Evolutionary conservation across 108 stramenopile genomes (phyloP), one percentile per base, ranked within the genome.

Genomic region (Skeletonema costatum): DNA sequence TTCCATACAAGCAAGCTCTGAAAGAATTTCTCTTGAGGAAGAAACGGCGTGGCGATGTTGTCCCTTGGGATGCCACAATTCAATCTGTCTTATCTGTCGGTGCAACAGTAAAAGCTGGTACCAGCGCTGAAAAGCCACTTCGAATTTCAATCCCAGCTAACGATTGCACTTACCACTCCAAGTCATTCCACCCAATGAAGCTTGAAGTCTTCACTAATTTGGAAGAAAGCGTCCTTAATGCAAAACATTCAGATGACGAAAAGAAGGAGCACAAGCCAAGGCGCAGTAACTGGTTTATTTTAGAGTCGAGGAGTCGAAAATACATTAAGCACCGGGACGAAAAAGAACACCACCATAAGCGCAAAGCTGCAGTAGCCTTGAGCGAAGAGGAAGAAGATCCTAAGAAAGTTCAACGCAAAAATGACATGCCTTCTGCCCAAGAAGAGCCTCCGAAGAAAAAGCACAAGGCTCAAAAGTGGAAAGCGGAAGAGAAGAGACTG

Each of bases 1-100:
- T 95, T 42, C 86, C 92, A 1, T 94, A 92, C 81, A 97, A 98
- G 59, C 87, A 81, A 19, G 92, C 93, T 10, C 62, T 96, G 73
- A 92, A 93, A 60, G 95, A 96, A 63, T 89, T 90, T 62, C 70
- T 92, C 46, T 84, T 91, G 84, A 77, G 94, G 29, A 85, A 91
- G 60, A 96, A 96, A 66, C 68, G 90, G 60, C 81, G 85, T 60
- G 89, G 90, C 6, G 87, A 89, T 35, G 86, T 87, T 63, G 75
- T 81, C 16, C 77, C 75, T 10, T 96, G 94, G 92, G 92, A 93
- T 76, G 89, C 91, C 31, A 91, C 92, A 1, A 92, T 96, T 46
- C 90, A 96, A 72, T 86, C 91, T 14, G 85, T 84, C 4, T 33
- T 96, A n/a, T 84, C 88, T 8, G 82, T 87, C 39, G 94, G 94